Base-by-base conservation (phyloP, 1,139 yeast genomes). In the Zygotorulaspora mrakii region DNA sequence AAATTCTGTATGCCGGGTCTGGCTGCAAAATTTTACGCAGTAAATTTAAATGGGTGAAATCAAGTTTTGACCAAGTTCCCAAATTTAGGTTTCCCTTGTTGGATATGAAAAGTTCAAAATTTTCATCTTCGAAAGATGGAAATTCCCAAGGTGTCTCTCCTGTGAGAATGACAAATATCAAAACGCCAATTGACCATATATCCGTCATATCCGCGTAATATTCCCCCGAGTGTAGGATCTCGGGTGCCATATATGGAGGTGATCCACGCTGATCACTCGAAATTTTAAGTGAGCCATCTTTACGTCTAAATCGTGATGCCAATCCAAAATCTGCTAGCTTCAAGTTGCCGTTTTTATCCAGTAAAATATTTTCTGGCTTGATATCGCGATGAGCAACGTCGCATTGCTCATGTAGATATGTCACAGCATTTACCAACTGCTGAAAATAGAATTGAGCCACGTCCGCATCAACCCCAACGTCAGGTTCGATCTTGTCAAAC, bases 371-470 rank as follows among this genome's bases (percentile, higher is more conserved):
- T 55, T 87, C 96, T 0, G 96, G 96, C 57, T 87, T 87, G 43
- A 88, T 83, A 58, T 87, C 95, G 47, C 96, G 63, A 65, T 87
- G 96, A 4, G 94, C 89, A 30, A 87, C 82, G 37, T 91, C 87
- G 43, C 64, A 58, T 36, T 72, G 73, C 2, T 71, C 68, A 57
- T 87, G 96, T 29, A 86, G 57, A 51, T 69, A 77, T 4, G 66
- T 67, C 11, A 78, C 61, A 0, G 82, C 83, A 39, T 71, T 74
- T 1, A 78, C 66, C 45, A 81, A 61, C 49, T 81, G 86, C 34
- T 71, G 72, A 56, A 79, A 81, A 53, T 80, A 82, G 52, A 82
- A 75, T 46, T 80, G 85, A 1, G 84, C 82, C 17, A 81, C 71
- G 27, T 77, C 79, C 41, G 72, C 76, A 42, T 76, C 80, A 1